Conservation (phyloP, 495 filamentous ascomycete species). For the Apodospora peruviana region DNA sequence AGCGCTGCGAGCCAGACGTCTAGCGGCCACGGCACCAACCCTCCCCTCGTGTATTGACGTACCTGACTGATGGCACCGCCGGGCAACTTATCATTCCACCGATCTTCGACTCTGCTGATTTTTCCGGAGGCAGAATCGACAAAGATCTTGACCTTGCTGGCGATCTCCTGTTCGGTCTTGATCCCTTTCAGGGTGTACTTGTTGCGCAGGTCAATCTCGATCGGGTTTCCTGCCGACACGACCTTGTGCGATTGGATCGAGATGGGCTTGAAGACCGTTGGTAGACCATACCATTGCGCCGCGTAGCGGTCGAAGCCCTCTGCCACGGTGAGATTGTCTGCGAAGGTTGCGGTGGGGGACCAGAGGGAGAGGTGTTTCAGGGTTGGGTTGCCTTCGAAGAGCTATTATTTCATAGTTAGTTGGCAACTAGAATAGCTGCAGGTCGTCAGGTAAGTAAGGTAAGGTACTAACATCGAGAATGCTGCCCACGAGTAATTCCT, state of each 20-base stretch:
- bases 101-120: conserved; percentile 51
- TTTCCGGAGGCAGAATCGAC: conserved; percentile 31
- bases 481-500: conserved; percentile 48
- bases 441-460: too few relatives aligned
- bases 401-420: conserved; percentile 16
- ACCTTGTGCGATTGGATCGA: conserved; percentile 45
- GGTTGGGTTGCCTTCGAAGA: conserved; percentile 53
- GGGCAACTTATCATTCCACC: conserved; percentile 50
- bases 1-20: background rate
- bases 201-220: conserved; percentile 46
- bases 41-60: conserved; percentile 18
- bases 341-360: conserved; percentile 40
- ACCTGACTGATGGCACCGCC: conserved; percentile 44
- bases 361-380: conserved; percentile 52
- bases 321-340: conserved; percentile 48
- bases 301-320: conserved; percentile 43
- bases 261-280: conserved; percentile 22
- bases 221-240: conserved; percentile 48
- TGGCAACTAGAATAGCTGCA: too few relatives aligned
- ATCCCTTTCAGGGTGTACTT: conserved; percentile 50
- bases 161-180: conserved; percentile 46
- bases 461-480: conserved; percentile 44
- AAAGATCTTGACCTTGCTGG: conserved; percentile 43
- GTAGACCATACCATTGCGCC: conserved; percentile 45
- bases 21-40: background rate